A percentile compares a stretch with the other conserved stretches of the same genome.
Conservation (phyloP, 1,284 basidiomycete genomes). For the Sphaerobolus stellatus region DNA sequence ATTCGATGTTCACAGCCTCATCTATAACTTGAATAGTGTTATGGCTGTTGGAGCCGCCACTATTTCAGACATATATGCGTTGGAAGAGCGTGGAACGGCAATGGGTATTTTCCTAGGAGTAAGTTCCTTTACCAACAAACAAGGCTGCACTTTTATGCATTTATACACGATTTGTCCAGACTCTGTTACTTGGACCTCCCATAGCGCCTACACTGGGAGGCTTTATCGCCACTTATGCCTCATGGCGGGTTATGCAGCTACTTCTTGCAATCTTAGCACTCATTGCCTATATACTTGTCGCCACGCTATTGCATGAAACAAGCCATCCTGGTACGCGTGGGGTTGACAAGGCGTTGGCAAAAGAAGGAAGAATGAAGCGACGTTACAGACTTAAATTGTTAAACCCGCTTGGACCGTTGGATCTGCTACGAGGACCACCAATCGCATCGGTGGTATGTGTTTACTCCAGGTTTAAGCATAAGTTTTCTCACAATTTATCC, state of each 20-base stretch:
- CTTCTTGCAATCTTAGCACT: constrained; percentile 46
- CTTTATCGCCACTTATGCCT: constrained; percentile 50
- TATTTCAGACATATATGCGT: constrained; percentile 62
- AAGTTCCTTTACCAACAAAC: constrained; percentile 18
- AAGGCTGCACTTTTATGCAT: not conserved
- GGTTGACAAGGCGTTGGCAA: constrained; percentile 35
- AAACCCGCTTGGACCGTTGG: constrained; percentile 58
- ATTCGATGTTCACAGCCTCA: not conserved
- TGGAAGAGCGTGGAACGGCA: constrained; percentile 60
- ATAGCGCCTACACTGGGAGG: constrained; percentile 41
- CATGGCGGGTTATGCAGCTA: constrained; percentile 71
- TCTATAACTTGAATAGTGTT: constrained; percentile 31
- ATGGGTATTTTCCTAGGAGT: constrained; percentile 65
- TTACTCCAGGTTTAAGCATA: not conserved
- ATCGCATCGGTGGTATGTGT: constrained; percentile 47
- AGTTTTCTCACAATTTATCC: not conserved
- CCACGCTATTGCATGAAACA: constrained; percentile 69
- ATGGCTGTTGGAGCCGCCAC: constrained; percentile 59
- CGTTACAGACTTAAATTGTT: constrained; percentile 38
- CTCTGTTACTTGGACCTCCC: constrained; percentile 33
- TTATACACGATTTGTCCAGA: constrained; percentile 17
- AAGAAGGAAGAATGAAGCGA: constrained; percentile 20
- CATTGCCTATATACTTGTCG: constrained; percentile 45
- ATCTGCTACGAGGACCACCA: constrained; percentile 58
- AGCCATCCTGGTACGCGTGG: constrained; percentile 51